Evolutionary conservation across 345 rosid genomes (phyloP), one percentile per base, ranked within the genome.

Genomic region (Gossypium longicalyx): DNA sequence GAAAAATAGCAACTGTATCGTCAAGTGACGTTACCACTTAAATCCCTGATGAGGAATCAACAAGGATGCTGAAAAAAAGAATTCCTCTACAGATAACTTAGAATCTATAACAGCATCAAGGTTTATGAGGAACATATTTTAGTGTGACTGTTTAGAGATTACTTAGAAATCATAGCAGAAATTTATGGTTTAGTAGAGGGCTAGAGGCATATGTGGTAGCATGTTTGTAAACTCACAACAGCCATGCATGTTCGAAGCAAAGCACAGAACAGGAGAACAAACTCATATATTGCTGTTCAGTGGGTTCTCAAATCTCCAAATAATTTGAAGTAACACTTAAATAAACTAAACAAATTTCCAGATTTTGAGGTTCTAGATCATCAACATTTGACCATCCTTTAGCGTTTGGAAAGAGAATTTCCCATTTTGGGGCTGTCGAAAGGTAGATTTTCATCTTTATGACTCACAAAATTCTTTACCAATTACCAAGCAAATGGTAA

Each of bases 291-390:
- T 25, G 57, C 20, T 63, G 67, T 34, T 72, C 3, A 25, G 48
- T 38, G 51, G 20, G 13, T 57, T 45, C 72, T 57, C 27, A 27
- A 12, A 22, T 10, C 52, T 13, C 76, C 51, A 68, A 47, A 53
- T 8, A 7, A 27, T 44, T 58, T 23, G 34, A 2, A 29, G 6
- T 3, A 56, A 2, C 41, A 59, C 60, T 22, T 43, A 49, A 66
- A 64, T 66, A 51, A 83, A 67, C 29, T 63, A 77, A 41, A 74
- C 17, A 2, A 44, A 20, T 57, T 7, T 27, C 65, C 19, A 81
- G 64, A 38, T 70, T 52, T 20, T 58, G 9, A 15, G 56, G 51
- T 34, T 60, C 52, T 27, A 27, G 23, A 29, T 48, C 68, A 29
- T 66, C 56, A 45, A 43, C 47, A 70, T n/a, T 54, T 49, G 17